Conservation (phyloP, 2,329 filamentous ascomycete species). For the Gremmenia infestans region DNA sequence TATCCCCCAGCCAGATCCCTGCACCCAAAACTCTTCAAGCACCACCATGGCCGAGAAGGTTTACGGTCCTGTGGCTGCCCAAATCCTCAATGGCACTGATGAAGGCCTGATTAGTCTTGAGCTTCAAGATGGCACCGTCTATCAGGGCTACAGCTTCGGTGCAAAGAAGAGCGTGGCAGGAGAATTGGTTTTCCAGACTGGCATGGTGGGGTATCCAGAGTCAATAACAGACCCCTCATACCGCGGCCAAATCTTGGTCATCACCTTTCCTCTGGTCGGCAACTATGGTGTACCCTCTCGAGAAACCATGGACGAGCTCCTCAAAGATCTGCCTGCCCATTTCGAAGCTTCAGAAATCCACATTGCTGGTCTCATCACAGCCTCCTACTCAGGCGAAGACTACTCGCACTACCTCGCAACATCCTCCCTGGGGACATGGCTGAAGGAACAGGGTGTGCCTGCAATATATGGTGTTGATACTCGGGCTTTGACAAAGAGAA, state of each 20-base stretch:
- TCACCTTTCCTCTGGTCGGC: constrained; percentile 91
- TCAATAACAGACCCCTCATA: constrained; percentile 85
- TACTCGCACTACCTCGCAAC: constrained; percentile 91
- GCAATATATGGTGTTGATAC: constrained; percentile 96
- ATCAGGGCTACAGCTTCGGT: constrained; percentile 95
- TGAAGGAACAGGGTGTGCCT: constrained; percentile 91
- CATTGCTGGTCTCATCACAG: constrained; percentile 84
- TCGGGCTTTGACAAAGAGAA: constrained; percentile 86
- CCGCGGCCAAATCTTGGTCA: constrained; percentile 88
- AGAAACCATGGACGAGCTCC: constrained; percentile 76
- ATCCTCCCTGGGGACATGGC: constrained; percentile 88
- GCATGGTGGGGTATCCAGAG: constrained; percentile 98
- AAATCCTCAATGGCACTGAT: constrained; percentile 31
- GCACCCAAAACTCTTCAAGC: background rate
- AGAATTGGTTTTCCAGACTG: constrained; percentile 98
- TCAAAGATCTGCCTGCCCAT: constrained; percentile 81
- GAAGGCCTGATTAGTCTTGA: constrained; percentile 77
- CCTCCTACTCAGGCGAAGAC: constrained; percentile 89
- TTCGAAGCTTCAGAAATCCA: constrained; percentile 94
- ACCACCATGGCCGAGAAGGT: constrained; percentile 12
- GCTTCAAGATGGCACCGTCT: constrained; percentile 84
- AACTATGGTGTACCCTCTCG: constrained; percentile 96
- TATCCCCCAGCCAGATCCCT: background rate
- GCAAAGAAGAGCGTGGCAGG: constrained; percentile 90
- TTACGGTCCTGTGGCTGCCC: constrained; percentile 22